phyloP scores from a whole-genome alignment of 176 grass and related monocot species.

The Zizania latifolia region DNA sequence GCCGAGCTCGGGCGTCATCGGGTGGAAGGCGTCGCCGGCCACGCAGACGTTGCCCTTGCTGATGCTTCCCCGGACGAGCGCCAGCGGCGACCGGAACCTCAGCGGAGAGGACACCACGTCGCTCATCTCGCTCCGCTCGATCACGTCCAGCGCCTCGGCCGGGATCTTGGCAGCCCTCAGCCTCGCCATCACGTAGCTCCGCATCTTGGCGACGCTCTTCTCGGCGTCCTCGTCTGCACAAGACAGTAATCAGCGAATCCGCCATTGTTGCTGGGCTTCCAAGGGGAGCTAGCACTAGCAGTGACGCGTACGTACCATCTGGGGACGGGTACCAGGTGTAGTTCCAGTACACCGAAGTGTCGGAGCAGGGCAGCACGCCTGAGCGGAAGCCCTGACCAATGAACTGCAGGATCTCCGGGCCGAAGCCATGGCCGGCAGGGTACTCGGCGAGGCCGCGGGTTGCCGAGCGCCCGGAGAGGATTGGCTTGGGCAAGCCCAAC shows the following conservation, averaged over 20 bases:
- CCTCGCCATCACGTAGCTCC: constrained; percentile 41
- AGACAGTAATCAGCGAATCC: neutral
- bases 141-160: constrained; percentile 32
- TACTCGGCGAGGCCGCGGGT: constrained; percentile 43
- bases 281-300: neutral
- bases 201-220: constrained; percentile 46
- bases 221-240: constrained; percentile 34
- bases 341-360: constrained; percentile 67
- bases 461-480: constrained; percentile 23
- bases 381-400: constrained; percentile 44
- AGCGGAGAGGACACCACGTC: constrained; percentile 50
- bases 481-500: constrained; percentile 41
- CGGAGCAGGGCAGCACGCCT: constrained; percentile 51
- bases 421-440: constrained; percentile 46
- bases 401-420: constrained; percentile 39
- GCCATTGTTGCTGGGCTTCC: neutral
- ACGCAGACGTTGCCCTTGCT: constrained; percentile 57
- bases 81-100: constrained; percentile 59
- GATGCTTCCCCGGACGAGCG: constrained; percentile 51
- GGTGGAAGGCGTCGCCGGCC: constrained; percentile 70
- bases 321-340: constrained; percentile 57
- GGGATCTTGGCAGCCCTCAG: constrained; percentile 28
- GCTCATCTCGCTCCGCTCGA: constrained; percentile 67
- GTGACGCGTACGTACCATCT: neutral
- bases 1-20: constrained; percentile 82